Evolutionary conservation across 352 stramenopile species (phyloP).

Genomic region (Phytophthora capsici): DNA sequence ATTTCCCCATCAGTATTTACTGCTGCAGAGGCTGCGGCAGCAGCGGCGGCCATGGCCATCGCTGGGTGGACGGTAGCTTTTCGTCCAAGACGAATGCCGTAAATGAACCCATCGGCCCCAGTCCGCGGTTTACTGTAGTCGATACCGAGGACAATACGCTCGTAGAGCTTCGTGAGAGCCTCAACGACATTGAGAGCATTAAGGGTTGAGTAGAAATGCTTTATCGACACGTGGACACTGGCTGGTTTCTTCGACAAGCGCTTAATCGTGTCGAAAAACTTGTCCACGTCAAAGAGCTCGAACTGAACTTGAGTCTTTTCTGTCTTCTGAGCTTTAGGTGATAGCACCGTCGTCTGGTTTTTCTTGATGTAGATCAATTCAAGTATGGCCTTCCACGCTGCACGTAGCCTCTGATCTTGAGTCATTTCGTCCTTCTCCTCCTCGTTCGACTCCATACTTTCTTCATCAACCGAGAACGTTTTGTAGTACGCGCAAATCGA

Average conservation of each 20-base stretch:
- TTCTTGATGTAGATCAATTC: slow-evolving; percentile 75
- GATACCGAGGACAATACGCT: slow-evolving; percentile 65
- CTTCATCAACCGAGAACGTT: slow-evolving; percentile 49
- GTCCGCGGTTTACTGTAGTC: slow-evolving; percentile 66
- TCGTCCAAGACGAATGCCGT: slow-evolving; percentile 76
- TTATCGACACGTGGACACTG: slow-evolving; percentile 54
- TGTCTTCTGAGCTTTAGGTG: slow-evolving; percentile 8
- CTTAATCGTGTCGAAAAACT: slow-evolving; percentile 61
- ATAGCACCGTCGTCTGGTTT: slow-evolving; percentile 26
- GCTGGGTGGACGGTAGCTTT: slow-evolving; percentile 50
- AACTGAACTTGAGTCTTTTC: slow-evolving; percentile 32
- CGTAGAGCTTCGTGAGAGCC: slow-evolving; percentile 64
- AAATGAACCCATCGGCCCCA: slow-evolving; percentile 59
- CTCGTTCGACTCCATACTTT: slow-evolving; percentile 41
- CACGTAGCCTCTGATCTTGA: slow-evolving; percentile 43
- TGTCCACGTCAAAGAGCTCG: slow-evolving; percentile 69
- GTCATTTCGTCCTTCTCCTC: background rate
- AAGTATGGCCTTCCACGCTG: slow-evolving; percentile 56
- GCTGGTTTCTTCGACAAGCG: slow-evolving; percentile 58
- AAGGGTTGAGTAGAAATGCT: slow-evolving; percentile 62
- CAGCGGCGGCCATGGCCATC: slow-evolving; percentile 31
- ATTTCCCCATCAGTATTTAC: slow-evolving; percentile 23
- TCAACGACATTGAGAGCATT: slow-evolving; percentile 67
- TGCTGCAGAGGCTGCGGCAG: slow-evolving; percentile 33
- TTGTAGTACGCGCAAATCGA: slow-evolving; percentile 72